These are phyloP conservation scores for Colletotrichum spaethianum DNA, from an alignment of 2,329 filamentous ascomycete species.

Conservation along the genomic window DNA sequence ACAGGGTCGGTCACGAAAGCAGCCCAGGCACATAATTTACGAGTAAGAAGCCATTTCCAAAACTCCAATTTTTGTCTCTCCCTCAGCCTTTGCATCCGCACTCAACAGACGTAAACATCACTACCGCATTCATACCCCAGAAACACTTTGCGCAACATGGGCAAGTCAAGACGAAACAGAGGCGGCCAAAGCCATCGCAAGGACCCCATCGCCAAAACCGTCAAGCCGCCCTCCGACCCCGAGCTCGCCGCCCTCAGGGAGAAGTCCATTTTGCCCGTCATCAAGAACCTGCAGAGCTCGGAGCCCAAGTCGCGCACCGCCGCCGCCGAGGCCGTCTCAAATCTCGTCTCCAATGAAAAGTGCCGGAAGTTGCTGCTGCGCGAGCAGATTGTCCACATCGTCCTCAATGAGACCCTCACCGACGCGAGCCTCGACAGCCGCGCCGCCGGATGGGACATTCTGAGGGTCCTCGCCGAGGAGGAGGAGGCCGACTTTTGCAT, in stretches of 20 bases:
- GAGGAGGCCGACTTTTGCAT: conserved; percentile 78
- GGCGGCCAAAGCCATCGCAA: conserved; percentile 63
- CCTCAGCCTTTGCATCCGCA: background rate
- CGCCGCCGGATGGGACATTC: conserved; percentile 77
- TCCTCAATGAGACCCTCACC: conserved; percentile 75
- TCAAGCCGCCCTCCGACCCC: conserved; percentile 74
- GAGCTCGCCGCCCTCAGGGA: conserved; percentile 75
- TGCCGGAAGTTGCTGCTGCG: conserved; percentile 76
- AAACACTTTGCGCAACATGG: conserved; percentile 61
- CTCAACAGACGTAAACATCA: background rate
- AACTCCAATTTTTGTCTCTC: background rate
- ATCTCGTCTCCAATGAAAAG: conserved; percentile 72
- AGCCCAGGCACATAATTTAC: background rate
- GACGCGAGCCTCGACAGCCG: conserved; percentile 74
- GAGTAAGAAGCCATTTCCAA: background rate
- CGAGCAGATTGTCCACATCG: conserved; percentile 75
- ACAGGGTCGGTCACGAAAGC: conserved; percentile 30
- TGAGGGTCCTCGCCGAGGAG: conserved; percentile 72
- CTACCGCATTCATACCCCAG: background rate
- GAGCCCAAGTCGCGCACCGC: conserved; percentile 72
- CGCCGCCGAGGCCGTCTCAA: conserved; percentile 72
- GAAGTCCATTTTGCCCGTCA: conserved; percentile 73
- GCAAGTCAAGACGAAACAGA: conserved; percentile 70
- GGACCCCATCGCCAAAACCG: conserved; percentile 69
- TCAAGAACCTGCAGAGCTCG: conserved; percentile 71